Conservation (phyloP, 345 rosid genomes). For the Firmiana major region DNA sequence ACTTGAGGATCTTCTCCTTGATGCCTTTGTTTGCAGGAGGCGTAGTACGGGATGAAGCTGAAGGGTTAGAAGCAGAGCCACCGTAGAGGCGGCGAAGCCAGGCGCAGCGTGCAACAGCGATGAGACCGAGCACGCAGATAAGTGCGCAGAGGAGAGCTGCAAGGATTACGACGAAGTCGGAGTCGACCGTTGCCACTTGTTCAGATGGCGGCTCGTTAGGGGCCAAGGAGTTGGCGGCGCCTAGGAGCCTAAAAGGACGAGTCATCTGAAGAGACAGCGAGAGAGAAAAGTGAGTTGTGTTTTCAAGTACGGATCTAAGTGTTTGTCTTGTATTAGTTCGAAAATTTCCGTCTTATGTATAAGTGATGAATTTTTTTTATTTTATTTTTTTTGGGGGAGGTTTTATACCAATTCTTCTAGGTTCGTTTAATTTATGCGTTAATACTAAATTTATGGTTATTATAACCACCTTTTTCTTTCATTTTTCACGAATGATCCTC, state of each 20-base stretch:
- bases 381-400: background rate
- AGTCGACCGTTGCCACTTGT: constrained; percentile 35
- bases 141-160: constrained; percentile 90
- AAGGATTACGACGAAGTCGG: constrained; percentile 75
- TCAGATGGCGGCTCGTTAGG: constrained; percentile 12
- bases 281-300: background rate
- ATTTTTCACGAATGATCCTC: too few species aligned
- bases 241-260: constrained; percentile 56
- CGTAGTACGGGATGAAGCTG: constrained; percentile 21
- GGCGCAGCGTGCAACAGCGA: constrained; percentile 80
- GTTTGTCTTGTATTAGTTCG: background rate
- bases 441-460: background rate
- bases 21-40: constrained; percentile 71
- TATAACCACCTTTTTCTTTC: background rate
- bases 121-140: constrained; percentile 76
- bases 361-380: too few species aligned
- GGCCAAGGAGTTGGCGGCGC: constrained; percentile 42
- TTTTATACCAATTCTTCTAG: background rate
- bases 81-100: constrained; percentile 81
- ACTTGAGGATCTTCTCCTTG: constrained; percentile 71
- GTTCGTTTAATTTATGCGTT: background rate
- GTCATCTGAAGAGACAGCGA: constrained; percentile 49
- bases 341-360: background rate
- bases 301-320: background rate
- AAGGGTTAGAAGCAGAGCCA: constrained; percentile 13